Evolutionary conservation across 2,329 filamentous ascomycete genomes (phyloP).

Genomic region (Clarireedia sp.): DNA sequence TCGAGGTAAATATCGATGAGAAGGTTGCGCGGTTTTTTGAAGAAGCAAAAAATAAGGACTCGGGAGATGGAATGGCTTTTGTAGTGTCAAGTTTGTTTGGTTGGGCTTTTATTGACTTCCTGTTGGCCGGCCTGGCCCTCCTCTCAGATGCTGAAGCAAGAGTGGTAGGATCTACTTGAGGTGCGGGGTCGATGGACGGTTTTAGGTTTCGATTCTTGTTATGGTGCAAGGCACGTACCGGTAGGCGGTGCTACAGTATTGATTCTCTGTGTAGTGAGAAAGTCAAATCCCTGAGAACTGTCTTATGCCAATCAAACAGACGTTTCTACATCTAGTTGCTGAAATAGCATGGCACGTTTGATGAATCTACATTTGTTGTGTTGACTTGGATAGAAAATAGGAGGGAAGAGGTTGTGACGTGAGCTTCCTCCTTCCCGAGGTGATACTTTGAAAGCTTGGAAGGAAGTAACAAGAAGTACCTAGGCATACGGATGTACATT

Average conservation of each 20-base stretch:
- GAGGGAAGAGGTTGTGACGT: too few species aligned
- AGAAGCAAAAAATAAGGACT: neutral
- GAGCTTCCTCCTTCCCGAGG: neutral
- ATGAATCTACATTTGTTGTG: neutral
- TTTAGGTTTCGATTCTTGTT: neutral
- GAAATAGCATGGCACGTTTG: too few species aligned
- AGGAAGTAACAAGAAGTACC: neutral
- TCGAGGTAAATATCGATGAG: neutral
- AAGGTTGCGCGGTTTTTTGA: neutral
- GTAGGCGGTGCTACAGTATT: neutral
- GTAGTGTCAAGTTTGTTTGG: neutral
- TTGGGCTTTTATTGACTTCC: neutral
- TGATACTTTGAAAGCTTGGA: neutral
- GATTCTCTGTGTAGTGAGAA: neutral
- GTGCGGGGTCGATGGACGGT: constrained; percentile 6
- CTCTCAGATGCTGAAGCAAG: neutral
- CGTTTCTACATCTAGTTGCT: neutral
- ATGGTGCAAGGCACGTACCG: constrained; percentile 3
- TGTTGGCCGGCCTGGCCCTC: constrained; percentile 1
- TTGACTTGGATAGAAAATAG: neutral
- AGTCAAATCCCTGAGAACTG: neutral
- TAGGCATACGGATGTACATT: neutral
- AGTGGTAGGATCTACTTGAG: constrained; percentile 2
- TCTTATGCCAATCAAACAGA: neutral
- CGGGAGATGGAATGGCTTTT: neutral